Percentiles rank a stretch among this genome's conserved stretches.
Evolutionary conservation across 208 protist species (phyloP).

Genomic region (Leishmania aethiopica): DNA sequence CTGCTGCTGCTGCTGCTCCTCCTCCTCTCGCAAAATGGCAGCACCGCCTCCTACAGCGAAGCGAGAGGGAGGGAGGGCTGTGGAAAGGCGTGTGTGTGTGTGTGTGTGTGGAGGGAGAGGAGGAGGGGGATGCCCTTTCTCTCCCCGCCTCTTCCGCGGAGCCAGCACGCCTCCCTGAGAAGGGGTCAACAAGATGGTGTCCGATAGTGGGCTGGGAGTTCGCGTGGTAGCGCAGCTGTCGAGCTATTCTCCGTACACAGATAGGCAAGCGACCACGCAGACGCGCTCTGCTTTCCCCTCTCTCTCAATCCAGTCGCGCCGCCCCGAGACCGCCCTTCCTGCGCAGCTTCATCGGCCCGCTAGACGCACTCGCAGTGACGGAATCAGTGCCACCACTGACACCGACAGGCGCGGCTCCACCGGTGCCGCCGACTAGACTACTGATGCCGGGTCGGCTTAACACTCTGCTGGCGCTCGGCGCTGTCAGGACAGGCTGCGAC

Average conservation of each 20-base stretch:
- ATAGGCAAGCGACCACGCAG: not conserved
- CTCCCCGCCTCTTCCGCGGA: not conserved
- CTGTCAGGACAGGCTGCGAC: not conserved
- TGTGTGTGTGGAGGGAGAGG: too few species aligned
- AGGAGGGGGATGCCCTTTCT: not conserved
- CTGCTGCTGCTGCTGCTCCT: not conserved
- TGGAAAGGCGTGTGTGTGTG: not conserved
- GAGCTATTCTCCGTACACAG: too few species aligned
- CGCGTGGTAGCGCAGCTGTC: not conserved
- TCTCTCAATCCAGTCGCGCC: slow-evolving; percentile 32
- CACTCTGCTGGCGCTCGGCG: not conserved
- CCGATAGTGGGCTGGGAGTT: not conserved
- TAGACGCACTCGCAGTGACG: not conserved
- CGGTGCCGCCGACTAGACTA: not conserved
- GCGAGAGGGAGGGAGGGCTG: not conserved
- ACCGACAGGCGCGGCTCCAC: not conserved
- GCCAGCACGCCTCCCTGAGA: not conserved
- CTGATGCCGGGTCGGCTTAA: not conserved
- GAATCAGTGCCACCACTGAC: too few species aligned
- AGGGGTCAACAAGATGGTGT: not conserved
- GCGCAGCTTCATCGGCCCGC: slow-evolving; percentile 53
- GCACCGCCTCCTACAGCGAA: not conserved
- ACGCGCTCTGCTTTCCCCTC: not conserved
- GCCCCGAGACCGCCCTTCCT: slow-evolving; percentile 68
- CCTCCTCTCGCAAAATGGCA: not conserved